Conservation (phyloP, 169 alveolate genomes). For the Plasmodium gallinaceum region DNA sequence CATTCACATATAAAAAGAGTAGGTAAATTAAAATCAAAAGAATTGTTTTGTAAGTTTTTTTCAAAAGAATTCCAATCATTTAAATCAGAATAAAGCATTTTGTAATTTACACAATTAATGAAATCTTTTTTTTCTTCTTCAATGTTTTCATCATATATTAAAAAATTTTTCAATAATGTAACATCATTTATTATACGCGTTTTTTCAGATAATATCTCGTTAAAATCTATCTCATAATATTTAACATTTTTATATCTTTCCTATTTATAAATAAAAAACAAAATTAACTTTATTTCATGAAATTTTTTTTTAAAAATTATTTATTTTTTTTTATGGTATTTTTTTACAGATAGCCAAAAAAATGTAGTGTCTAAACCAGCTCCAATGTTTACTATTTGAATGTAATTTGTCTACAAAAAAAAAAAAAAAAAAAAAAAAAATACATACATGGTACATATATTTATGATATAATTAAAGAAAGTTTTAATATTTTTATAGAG, state of each 20-base stretch:
- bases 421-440: not conserved
- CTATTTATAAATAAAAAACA: constrained; percentile 21
- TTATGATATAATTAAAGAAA: not conserved
- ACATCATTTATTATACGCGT: constrained; percentile 40
- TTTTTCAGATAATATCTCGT: constrained; percentile 47
- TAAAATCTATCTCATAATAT: constrained; percentile 67
- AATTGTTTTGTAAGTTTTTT: constrained; percentile 18
- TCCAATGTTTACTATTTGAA: constrained; percentile 74
- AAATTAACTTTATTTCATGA: not conserved
- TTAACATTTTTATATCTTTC: constrained; percentile 37
- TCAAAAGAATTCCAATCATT: constrained; percentile 22
- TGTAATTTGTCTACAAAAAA: constrained; percentile 37
- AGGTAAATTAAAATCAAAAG: constrained; percentile 64
- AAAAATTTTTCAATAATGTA: constrained; percentile 29
- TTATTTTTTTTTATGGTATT: not conserved
- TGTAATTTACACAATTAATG: constrained; percentile 63
- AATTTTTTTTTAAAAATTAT: not conserved
- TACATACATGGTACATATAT: not conserved
- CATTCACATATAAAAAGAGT: constrained; percentile 80
- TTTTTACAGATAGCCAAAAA: constrained; percentile 69
- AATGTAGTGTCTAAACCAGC: constrained; percentile 79
- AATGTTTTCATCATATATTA: constrained; percentile 29
- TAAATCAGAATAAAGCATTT: constrained; percentile 64
- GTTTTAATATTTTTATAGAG: not conserved
- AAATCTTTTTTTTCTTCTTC: constrained; percentile 20